Percentiles rank a stretch among this genome's conserved stretches.
Conservation (phyloP, 768 basidiomycete genomes). For the Daedaleopsis sinensis region DNA sequence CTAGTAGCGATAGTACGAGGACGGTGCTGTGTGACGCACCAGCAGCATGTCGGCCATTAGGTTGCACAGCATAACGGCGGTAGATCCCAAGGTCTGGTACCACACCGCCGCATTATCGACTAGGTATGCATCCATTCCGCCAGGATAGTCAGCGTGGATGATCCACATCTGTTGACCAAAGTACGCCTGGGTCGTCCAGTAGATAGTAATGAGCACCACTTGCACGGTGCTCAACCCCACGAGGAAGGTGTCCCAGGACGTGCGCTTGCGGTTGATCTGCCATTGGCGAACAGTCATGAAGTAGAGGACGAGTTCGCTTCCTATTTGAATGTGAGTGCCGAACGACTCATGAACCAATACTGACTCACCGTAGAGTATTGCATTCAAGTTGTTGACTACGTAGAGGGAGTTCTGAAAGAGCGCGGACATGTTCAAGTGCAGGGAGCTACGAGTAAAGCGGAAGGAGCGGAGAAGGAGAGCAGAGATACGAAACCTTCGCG, state of each 20-base stretch:
- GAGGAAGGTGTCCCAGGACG: neutral
- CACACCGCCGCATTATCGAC: constrained; percentile 20
- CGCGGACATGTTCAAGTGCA: no score
- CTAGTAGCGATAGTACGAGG: no score
- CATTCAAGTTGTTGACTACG: no score
- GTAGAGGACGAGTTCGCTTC: neutral
- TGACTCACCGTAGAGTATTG: no score
- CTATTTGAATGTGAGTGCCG: neutral
- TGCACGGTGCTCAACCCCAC: neutral
- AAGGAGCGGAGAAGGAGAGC: no score
- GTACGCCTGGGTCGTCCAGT: constrained; percentile 26
- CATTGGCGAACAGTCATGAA: neutral
- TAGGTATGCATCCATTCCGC: constrained; percentile 28
- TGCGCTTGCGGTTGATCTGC: neutral
- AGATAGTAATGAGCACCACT: neutral
- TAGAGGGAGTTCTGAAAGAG: no score
- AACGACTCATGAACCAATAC: no score
- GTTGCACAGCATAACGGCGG: constrained; percentile 23
- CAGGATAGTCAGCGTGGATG: constrained; percentile 26
- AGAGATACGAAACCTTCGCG: no score
- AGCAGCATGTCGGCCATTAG: constrained; percentile 30
- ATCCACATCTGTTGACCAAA: constrained; percentile 35
- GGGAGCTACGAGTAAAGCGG: no score
- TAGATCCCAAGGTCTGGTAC: constrained; percentile 30
- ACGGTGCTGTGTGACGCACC: constrained; percentile 19